A percentile compares a stretch with the other conserved stretches of the same genome.
phyloP scores from a whole-genome alignment of 441 rosid genomes.

The Melastoma candidum region DNA sequence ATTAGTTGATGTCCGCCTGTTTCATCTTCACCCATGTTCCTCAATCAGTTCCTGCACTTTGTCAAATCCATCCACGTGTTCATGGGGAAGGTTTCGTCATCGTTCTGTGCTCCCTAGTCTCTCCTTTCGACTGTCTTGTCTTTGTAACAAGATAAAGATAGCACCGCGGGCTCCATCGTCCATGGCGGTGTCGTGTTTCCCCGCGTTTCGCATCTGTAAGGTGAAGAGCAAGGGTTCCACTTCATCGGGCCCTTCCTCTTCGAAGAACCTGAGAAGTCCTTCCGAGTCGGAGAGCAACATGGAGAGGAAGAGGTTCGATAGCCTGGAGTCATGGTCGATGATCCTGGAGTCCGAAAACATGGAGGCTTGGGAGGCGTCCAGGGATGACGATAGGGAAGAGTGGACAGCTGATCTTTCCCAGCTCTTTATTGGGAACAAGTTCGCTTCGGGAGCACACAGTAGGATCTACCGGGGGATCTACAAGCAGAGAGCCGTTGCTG shows the following conservation, averaged over 20 bases:
- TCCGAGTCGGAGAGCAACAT: slow-evolving; percentile 51
- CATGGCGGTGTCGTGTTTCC: slow-evolving; percentile 71
- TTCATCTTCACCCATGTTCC: slow-evolving; percentile 44
- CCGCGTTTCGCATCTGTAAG: slow-evolving; percentile 50
- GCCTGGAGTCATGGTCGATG: slow-evolving; percentile 98
- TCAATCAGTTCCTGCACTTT: slow-evolving; percentile 94
- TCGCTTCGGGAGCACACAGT: slow-evolving; percentile 93
- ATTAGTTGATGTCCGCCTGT: too few species aligned
- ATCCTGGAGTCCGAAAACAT: slow-evolving; percentile 86
- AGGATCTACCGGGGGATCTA: slow-evolving; percentile 90
- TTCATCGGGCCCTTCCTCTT: slow-evolving; percentile 40
- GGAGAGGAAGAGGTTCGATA: slow-evolving; percentile 87
- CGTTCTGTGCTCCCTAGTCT: background rate
- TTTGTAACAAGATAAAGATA: slow-evolving; percentile 12
- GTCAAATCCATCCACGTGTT: slow-evolving; percentile 84
- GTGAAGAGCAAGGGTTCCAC: slow-evolving; percentile 33
- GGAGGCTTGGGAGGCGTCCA: slow-evolving; percentile 82
- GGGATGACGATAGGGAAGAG: slow-evolving; percentile 82
- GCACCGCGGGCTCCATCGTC: background rate
- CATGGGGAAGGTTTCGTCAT: slow-evolving; percentile 38
- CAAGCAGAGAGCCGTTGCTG: slow-evolving; percentile 94
- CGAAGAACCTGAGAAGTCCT: slow-evolving; percentile 27
- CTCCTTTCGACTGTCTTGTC: slow-evolving; percentile 33
- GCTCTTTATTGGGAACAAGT: slow-evolving; percentile 87
- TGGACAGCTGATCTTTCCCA: slow-evolving; percentile 97